These are phyloP conservation scores for Tarenaya hassleriana DNA, from an alignment of 345 rosid genomes.

Conservation along the genomic window DNA sequence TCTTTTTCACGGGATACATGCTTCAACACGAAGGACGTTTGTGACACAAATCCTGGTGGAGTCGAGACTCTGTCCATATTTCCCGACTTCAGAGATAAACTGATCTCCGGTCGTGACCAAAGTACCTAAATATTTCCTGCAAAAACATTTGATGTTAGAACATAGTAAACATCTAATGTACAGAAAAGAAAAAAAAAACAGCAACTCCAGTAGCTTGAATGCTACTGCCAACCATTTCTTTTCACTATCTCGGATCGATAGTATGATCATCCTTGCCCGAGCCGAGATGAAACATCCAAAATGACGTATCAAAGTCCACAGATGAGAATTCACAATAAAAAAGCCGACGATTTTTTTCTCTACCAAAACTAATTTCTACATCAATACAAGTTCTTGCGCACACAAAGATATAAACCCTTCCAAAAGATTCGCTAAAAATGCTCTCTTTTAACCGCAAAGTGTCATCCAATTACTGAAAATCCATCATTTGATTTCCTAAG, in stretches of 20 bases:
- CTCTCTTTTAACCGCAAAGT: no score
- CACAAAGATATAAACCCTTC: constrained; percentile 3
- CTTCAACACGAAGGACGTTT: constrained; percentile 22
- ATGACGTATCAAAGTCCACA: constrained; percentile 8
- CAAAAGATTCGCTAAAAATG: constrained; percentile 4
- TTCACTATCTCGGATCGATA: not conserved
- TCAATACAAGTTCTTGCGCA: not conserved
- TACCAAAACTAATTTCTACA: constrained; percentile 6
- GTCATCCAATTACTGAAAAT: no score
- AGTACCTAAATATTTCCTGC: not conserved
- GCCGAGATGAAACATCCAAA: no score
- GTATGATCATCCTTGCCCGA: not conserved
- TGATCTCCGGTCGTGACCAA: no score
- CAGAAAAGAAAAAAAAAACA: no score
- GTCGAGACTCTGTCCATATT: constrained; percentile 14
- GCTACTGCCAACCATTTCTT: no score
- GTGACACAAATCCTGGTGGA: constrained; percentile 26
- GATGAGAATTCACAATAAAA: not conserved
- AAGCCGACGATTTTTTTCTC: not conserved
- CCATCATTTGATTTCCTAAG: not conserved
- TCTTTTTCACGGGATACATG: constrained; percentile 16
- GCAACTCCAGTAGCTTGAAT: no score
- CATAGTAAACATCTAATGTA: not conserved
- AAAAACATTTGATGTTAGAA: constrained; percentile 1
- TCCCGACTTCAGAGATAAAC: constrained; percentile 15